A percentile compares a stretch with the other conserved stretches of the same genome.
phyloP scores from a whole-genome alignment of 2,329 filamentous ascomycete species.

The Aspergillus thermomutatus region DNA sequence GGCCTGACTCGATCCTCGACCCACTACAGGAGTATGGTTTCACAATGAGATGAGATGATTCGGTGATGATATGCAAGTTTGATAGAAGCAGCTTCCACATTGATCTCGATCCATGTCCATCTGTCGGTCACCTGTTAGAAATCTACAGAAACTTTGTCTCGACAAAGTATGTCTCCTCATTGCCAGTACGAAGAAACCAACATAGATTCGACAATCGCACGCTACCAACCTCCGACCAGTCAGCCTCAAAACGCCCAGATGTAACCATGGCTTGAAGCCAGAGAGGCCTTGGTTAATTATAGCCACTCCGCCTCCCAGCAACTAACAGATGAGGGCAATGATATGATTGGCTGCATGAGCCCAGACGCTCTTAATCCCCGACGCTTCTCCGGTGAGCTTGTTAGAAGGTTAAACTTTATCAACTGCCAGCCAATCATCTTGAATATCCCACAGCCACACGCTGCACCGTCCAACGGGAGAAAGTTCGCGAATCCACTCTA shows the following conservation, averaged over 20 bases:
- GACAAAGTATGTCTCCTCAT: no score
- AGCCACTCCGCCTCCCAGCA: neutral
- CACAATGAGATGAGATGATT: neutral
- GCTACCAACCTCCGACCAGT: no score
- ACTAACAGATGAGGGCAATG: no score
- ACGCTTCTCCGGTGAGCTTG: neutral
- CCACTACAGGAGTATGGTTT: neutral
- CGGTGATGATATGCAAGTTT: neutral
- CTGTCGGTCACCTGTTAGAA: neutral
- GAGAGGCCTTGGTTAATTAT: neutral
- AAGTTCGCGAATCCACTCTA: neutral
- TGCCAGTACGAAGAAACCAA: no score
- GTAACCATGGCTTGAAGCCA: no score
- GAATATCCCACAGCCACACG: neutral
- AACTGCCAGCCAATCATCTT: neutral
- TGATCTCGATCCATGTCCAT: neutral
- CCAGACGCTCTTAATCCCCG: no score
- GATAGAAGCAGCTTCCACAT: neutral
- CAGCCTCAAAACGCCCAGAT: no score
- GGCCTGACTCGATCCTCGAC: neutral
- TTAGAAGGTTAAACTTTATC: neutral
- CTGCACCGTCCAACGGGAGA: neutral
- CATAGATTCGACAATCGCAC: no score
- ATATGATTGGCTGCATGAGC: no score
- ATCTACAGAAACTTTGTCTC: no score